Percentiles rank a stretch among this genome's conserved stretches.
phyloP scores from a whole-genome alignment of 2,329 filamentous ascomycete genomes.

The Talaromyces funiculosus region DNA sequence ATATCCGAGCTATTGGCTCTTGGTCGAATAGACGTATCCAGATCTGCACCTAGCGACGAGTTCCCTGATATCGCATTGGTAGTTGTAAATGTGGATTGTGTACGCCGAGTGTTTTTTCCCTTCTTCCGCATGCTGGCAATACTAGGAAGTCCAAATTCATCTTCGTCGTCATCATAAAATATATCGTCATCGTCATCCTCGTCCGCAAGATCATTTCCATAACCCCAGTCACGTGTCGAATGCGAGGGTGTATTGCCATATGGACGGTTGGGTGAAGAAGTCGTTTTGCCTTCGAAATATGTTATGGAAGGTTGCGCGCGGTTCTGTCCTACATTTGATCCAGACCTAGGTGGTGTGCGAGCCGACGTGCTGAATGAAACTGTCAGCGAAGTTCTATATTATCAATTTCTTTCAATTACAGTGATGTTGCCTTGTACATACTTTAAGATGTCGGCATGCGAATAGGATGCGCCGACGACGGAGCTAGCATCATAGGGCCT shows the following conservation, averaged over 20 bases:
- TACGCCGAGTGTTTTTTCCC: constrained; percentile 41
- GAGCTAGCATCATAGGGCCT: constrained; percentile 60
- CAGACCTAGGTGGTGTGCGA: constrained; percentile 63
- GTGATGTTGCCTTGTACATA: constrained; percentile 48
- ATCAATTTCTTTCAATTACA: neutral
- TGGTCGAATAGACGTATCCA: constrained; percentile 39
- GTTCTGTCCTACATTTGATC: constrained; percentile 49
- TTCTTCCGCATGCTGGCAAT: constrained; percentile 85
- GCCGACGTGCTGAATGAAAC: constrained; percentile 38
- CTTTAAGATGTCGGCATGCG: constrained; percentile 90
- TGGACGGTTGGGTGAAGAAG: constrained; percentile 58
- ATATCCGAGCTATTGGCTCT: constrained; percentile 89
- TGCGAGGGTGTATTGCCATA: constrained; percentile 79
- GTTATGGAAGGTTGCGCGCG: constrained; percentile 48
- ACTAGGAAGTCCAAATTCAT: constrained; percentile 92
- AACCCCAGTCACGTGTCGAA: constrained; percentile 76
- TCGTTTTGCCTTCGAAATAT: constrained; percentile 32
- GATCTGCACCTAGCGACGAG: constrained; percentile 22
- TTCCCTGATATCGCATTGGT: constrained; percentile 10
- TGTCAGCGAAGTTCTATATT: neutral
- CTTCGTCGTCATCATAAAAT: constrained; percentile 79
- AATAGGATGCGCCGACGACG: constrained; percentile 91
- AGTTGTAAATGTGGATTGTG: constrained; percentile 35
- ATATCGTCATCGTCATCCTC: constrained; percentile 63
- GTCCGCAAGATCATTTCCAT: constrained; percentile 63